Evolutionary conservation across 148 eudicot genomes (phyloP).

Genomic region (Arbutus unedo): DNA sequence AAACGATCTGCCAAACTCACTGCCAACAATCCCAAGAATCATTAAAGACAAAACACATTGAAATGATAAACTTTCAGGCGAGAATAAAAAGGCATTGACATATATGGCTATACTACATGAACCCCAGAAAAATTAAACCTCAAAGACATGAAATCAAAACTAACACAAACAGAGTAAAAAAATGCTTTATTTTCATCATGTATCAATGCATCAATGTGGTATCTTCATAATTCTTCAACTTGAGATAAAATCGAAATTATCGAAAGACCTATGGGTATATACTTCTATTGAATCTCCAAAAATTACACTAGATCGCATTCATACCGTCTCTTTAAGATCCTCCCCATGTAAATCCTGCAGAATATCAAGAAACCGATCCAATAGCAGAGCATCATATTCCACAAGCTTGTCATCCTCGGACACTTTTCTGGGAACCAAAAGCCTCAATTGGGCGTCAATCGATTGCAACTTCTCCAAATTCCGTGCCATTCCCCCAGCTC

Average conservation of each 20-base stretch:
- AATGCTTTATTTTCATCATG: no score
- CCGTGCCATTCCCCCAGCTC: constrained; percentile 30
- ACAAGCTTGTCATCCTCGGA: constrained; percentile 82
- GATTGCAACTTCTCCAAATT: constrained; percentile 71
- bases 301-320: not conserved
- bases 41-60: no score
- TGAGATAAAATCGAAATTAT: not conserved
- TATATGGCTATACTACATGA: no score
- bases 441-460: constrained; percentile 72
- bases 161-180: no score
- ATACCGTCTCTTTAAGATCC: constrained; percentile 69
- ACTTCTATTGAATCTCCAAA: not conserved
- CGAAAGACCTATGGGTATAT: not conserved
- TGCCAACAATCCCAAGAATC: no score
- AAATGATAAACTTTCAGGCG: no score
- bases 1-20: no score
- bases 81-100: no score
- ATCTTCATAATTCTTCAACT: not conserved
- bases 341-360: constrained; percentile 81
- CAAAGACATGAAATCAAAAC: no score
- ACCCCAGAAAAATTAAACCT: no score
- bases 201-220: no score
- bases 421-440: constrained; percentile 63
- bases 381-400: constrained; percentile 71
- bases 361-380: constrained; percentile 80